Evolutionary conservation across 495 filamentous ascomycete genomes (phyloP).

Genomic region (Aspergillus saccharolyticus): DNA sequence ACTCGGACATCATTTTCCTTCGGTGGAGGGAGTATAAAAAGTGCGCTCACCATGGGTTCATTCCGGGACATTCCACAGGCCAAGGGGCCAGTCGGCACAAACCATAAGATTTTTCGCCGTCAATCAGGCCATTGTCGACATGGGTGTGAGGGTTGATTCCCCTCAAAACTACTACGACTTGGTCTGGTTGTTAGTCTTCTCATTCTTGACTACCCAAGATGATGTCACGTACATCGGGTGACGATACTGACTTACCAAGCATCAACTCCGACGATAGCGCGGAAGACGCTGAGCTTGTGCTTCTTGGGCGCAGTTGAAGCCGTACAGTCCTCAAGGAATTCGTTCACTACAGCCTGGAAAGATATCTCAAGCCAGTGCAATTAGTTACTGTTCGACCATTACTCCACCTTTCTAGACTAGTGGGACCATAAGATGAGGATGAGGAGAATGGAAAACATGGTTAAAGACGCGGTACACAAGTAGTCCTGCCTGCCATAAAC

Average conservation of each 20-base stretch:
- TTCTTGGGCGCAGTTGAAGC: too few relatives aligned
- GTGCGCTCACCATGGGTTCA: conserved; percentile 1
- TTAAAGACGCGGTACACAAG: neutral
- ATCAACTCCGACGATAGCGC: neutral
- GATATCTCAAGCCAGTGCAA: neutral
- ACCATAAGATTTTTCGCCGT: neutral
- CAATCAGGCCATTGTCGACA: neutral
- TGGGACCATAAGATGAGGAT: conserved; percentile 8
- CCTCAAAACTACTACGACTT: neutral
- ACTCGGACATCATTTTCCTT: neutral
- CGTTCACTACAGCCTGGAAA: neutral
- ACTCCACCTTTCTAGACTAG: neutral
- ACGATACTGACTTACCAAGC: neutral
- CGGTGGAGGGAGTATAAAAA: neutral
- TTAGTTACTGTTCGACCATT: neutral
- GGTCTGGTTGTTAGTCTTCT: neutral
- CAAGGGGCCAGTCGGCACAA: neutral
- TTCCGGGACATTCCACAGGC: conserved; percentile 2
- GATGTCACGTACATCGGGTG: conserved; percentile 5
- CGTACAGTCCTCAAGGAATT: neutral
- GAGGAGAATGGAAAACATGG: neutral
- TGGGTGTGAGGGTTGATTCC: neutral
- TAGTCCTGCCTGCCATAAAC: neutral
- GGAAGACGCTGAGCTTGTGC: neutral
- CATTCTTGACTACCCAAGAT: neutral